phyloP scores from a whole-genome alignment of 192 early-diverging fungal genomes.

The Thoreauomyces humboldtii region DNA sequence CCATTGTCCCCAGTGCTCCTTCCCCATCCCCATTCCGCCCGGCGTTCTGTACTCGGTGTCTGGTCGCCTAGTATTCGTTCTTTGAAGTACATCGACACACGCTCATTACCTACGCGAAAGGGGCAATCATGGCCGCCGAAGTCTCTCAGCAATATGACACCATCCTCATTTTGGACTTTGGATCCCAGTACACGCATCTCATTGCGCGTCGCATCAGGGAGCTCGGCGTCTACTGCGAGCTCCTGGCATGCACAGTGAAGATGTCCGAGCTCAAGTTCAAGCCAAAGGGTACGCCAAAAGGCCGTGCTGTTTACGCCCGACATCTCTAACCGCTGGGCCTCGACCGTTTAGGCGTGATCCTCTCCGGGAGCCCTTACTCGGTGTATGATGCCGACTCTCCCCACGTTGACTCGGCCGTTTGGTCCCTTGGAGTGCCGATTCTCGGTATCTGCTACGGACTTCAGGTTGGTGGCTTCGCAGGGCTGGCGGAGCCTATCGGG shows the following conservation, averaged over 20 bases:
- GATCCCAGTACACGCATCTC: slow-evolving; percentile 97
- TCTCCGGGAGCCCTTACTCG: slow-evolving; percentile 96
- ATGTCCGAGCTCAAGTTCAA: slow-evolving; percentile 90
- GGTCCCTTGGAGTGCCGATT: slow-evolving; percentile 83
- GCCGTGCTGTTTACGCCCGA: background rate
- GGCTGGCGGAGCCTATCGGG: too few relatives aligned
- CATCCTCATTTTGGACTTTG: slow-evolving; percentile 98
- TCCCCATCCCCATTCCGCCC: too few relatives aligned
- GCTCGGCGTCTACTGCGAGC: slow-evolving; percentile 97
- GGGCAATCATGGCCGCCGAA: slow-evolving; percentile 6
- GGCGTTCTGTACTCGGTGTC: too few relatives aligned
- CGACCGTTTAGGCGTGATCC: slow-evolving; percentile 68
- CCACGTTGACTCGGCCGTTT: slow-evolving; percentile 88
- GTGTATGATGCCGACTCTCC: slow-evolving; percentile 94
- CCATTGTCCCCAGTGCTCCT: too few relatives aligned
- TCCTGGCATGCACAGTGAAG: slow-evolving; percentile 95
- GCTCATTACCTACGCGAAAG: background rate
- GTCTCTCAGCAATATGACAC: slow-evolving; percentile 67
- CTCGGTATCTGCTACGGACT: slow-evolving; percentile 99
- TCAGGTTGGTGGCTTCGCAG: slow-evolving; percentile 71
- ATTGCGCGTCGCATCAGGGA: slow-evolving; percentile 95
- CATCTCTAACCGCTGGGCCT: background rate
- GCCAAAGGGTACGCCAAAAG: slow-evolving; percentile 44
- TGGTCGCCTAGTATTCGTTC: too few relatives aligned
- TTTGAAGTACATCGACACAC: too few relatives aligned